phyloP scores from a whole-genome alignment of 305 asterid species.

The Striga hermonthica region DNA sequence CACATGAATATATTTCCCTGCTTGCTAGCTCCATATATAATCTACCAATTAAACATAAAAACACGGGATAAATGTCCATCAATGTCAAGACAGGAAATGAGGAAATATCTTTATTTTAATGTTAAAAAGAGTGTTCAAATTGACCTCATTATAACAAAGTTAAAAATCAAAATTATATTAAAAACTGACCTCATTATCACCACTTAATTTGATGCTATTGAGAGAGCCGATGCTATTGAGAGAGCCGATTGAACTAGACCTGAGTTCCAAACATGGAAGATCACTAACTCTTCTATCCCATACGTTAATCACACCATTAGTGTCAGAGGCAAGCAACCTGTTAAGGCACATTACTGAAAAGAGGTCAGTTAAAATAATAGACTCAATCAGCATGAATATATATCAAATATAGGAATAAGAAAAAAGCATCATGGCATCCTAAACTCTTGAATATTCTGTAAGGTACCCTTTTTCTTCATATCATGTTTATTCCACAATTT shows the following conservation, averaged over 20 bases:
- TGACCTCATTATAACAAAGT: constrained; percentile 61
- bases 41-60: constrained; percentile 44
- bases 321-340: constrained; percentile 89
- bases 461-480: constrained; percentile 14
- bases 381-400: constrained; percentile 21
- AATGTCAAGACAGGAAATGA: constrained; percentile 17
- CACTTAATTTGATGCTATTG: constrained; percentile 68
- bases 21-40: constrained; percentile 83
- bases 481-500: not conserved
- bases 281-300: constrained; percentile 90
- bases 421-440: constrained; percentile 12
- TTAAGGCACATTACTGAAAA: constrained; percentile 34
- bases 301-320: constrained; percentile 63
- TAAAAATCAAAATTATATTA: constrained; percentile 16
- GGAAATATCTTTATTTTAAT: constrained; percentile 11
- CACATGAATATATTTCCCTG: constrained; percentile 72
- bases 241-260: constrained; percentile 52
- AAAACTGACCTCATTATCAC: constrained; percentile 66
- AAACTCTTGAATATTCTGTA: constrained; percentile 8
- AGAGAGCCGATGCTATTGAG: constrained; percentile 68
- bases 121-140: constrained; percentile 20
- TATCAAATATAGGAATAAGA: constrained; percentile 2
- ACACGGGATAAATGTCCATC: constrained; percentile 11
- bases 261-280: constrained; percentile 75
- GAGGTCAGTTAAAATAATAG: constrained; percentile 18